phyloP scores from a whole-genome alignment of 2,329 filamentous ascomycete species.

The Aspergillus clavatus region DNA sequence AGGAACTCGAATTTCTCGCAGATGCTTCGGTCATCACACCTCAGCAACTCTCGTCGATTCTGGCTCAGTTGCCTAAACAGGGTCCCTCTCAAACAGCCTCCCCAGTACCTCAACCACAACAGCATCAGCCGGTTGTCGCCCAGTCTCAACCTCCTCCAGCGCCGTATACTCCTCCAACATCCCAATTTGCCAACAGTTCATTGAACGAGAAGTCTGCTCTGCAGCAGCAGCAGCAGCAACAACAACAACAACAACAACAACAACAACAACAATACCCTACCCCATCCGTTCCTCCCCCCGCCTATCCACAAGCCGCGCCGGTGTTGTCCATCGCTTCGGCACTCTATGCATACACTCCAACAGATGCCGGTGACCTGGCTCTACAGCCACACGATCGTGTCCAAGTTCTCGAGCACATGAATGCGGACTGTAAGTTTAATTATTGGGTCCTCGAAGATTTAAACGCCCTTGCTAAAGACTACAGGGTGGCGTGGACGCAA shows the following conservation, averaged over 20 bases:
- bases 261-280: constrained; percentile 39
- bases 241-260: no score
- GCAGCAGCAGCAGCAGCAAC: no score
- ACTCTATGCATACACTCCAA: constrained; percentile 75
- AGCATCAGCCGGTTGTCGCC: constrained; percentile 22
- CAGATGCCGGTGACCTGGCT: constrained; percentile 75
- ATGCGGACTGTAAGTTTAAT: constrained; percentile 66
- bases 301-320: constrained; percentile 47
- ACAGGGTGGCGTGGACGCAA: constrained; percentile 77
- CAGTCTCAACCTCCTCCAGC: constrained; percentile 29
- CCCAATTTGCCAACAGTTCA: constrained; percentile 35
- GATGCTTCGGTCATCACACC: constrained; percentile 76
- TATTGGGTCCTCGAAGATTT: background rate
- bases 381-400: constrained; percentile 78
- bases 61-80: constrained; percentile 63
- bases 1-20: constrained; percentile 89
- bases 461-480: constrained; percentile 3
- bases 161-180: constrained; percentile 34
- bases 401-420: constrained; percentile 85
- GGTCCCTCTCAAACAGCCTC: constrained; percentile 16
- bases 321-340: constrained; percentile 71
- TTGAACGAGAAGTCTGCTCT: constrained; percentile 41
- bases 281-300: constrained; percentile 47
- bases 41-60: constrained; percentile 68
- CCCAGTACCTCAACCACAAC: constrained; percentile 16